Evolutionary conservation across 2,329 filamentous ascomycete genomes (phyloP).

Genomic region (Claviceps digitariae): DNA sequence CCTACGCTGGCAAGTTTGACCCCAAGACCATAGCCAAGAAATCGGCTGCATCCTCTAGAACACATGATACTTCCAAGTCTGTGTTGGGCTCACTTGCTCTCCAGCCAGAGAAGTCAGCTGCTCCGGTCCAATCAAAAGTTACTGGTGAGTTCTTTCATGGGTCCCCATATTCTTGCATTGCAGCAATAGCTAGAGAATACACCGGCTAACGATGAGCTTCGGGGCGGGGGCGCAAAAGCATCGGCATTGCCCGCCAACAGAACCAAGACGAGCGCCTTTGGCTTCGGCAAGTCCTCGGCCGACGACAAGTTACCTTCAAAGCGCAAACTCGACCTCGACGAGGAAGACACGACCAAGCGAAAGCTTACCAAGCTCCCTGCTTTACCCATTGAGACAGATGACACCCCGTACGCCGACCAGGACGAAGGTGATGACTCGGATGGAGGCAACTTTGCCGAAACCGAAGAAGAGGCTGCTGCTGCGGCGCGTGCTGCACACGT

Average conservation of each 20-base stretch:
- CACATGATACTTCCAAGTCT: constrained; percentile 37
- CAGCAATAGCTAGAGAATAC: not conserved
- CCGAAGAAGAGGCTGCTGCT: constrained; percentile 77
- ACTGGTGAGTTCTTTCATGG: constrained; percentile 20
- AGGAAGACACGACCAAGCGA: constrained; percentile 74
- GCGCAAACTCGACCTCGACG: constrained; percentile 70
- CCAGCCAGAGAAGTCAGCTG: constrained; percentile 22
- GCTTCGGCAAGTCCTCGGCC: constrained; percentile 53
- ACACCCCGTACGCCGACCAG: constrained; percentile 46
- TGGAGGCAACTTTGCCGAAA: constrained; percentile 63
- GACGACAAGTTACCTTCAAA: constrained; percentile 60
- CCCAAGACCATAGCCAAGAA: constrained; percentile 79
- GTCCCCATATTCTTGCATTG: not conserved
- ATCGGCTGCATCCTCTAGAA: constrained; percentile 43
- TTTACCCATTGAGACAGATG: constrained; percentile 51
- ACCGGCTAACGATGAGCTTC: not conserved
- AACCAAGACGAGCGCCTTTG: constrained; percentile 71
- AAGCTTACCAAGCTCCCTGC: constrained; percentile 86
- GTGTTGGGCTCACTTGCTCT: constrained; percentile 33
- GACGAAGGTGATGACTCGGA: constrained; percentile 61
- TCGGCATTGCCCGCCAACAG: constrained; percentile 52
- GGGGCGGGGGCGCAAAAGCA: constrained; percentile 20
- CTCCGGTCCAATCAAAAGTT: constrained; percentile 18
- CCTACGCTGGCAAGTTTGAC: constrained; percentile 71
- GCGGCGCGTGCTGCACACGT: constrained; percentile 77